A percentile compares a stretch with the other conserved stretches of the same genome.
phyloP scores from a whole-genome alignment of 257 asterid genomes.

The Handroanthus guayacan region DNA sequence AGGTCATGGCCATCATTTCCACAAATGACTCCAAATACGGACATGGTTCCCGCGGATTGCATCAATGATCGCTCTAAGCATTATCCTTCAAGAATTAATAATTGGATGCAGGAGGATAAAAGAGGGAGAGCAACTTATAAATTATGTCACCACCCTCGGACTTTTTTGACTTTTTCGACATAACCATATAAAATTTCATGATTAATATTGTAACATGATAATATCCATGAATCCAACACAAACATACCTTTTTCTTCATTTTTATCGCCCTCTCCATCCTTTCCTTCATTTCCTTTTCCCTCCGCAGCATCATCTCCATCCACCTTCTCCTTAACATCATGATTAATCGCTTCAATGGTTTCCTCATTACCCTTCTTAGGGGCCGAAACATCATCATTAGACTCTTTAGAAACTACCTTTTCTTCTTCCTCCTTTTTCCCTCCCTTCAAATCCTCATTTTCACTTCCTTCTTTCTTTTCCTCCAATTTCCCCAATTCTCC shows the following conservation, averaged over 20 bases:
- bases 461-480: conserved; percentile 31
- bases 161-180: no score
- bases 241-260: conserved; percentile 51
- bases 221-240: not conserved
- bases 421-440: conserved; percentile 5
- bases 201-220: no score
- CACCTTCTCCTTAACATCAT: not conserved
- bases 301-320: conserved; percentile 28
- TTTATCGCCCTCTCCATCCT: conserved; percentile 33
- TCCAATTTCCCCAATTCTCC: conserved; percentile 28
- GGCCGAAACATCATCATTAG: not conserved
- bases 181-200: no score
- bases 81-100: no score
- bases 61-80: no score
- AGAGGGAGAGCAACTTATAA: no score
- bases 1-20: no score
- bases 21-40: no score
- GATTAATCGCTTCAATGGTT: conserved; percentile 8
- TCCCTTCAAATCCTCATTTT: conserved; percentile 26
- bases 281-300: conserved; percentile 25
- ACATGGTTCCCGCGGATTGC: no score
- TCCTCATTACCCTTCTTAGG: not conserved
- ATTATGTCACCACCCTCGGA: no score
- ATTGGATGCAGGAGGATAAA: no score
- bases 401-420: conserved; percentile 11